Conservation (phyloP, 192 early-diverging fungal species). For the Dissophora globulifera region DNA sequence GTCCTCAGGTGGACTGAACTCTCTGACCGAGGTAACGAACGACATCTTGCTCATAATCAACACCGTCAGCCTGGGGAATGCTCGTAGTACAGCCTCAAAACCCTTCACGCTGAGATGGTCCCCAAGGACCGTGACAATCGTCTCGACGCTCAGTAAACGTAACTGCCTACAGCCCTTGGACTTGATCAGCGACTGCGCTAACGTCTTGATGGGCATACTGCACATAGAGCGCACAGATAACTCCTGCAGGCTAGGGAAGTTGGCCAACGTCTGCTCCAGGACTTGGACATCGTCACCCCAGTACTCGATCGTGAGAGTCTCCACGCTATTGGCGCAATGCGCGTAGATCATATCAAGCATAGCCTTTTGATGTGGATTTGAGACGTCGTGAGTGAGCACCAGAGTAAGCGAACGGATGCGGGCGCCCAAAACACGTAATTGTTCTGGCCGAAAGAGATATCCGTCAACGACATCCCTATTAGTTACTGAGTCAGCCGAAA, state of each 20-base stretch:
- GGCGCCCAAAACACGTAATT: background rate
- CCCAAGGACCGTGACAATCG: too few species aligned
- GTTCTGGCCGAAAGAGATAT: too few species aligned
- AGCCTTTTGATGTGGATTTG: background rate
- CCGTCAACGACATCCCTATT: too few species aligned
- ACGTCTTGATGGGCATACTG: background rate
- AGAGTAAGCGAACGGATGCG: background rate
- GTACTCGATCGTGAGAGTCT: background rate
- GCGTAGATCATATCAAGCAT: slow-evolving; percentile 5
- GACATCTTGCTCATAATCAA: too few species aligned
- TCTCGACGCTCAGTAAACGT: too few species aligned
- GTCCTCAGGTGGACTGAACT: too few species aligned
- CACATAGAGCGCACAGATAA: slow-evolving; percentile 4
- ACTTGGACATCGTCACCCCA: slow-evolving; percentile 3
- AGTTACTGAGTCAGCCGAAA: background rate
- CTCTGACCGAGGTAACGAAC: too few species aligned
- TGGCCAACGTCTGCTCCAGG: background rate
- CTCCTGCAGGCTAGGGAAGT: background rate
- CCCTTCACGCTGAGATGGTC: too few species aligned
- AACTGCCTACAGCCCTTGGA: too few species aligned
- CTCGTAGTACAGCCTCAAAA: too few species aligned
- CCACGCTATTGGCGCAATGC: background rate
- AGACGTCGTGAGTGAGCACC: background rate
- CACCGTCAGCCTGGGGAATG: too few species aligned
- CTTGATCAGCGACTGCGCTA: background rate